A percentile compares a stretch with the other conserved stretches of the same genome.
Conservation (phyloP, 2,329 filamentous ascomycete genomes). For the Aspergillus chevalieri region DNA sequence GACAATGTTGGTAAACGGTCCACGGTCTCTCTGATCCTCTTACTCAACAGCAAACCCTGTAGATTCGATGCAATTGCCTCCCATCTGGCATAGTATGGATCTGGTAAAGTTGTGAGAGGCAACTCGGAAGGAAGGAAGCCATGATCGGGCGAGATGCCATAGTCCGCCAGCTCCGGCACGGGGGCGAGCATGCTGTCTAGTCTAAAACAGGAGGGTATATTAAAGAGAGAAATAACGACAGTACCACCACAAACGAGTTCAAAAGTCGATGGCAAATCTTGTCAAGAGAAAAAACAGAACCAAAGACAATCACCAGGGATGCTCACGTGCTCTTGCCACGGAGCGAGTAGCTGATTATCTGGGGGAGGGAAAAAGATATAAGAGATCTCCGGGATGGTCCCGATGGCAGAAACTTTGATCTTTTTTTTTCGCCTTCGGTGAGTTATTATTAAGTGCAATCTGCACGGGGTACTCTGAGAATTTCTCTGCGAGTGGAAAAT, state of each 20-base stretch:
- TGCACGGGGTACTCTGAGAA: too few relatives aligned
- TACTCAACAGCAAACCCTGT: slow-evolving; percentile 78
- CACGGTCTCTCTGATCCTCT: slow-evolving; percentile 71
- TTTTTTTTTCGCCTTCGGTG: too few relatives aligned
- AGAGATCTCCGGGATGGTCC: too few relatives aligned
- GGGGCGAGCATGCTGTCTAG: slow-evolving; percentile 38
- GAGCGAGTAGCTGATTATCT: neutral
- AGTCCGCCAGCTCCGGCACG: slow-evolving; percentile 58
- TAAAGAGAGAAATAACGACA: neutral
- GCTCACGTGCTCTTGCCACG: neutral
- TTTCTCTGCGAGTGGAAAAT: too few relatives aligned
- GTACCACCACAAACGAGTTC: neutral
- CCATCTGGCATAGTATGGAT: slow-evolving; percentile 93
- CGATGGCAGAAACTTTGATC: too few relatives aligned
- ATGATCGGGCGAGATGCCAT: slow-evolving; percentile 59
- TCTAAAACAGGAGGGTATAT: neutral
- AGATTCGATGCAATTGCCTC: slow-evolving; percentile 80
- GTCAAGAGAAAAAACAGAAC: too few relatives aligned
- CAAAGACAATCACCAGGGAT: too few relatives aligned
- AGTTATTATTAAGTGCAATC: too few relatives aligned
- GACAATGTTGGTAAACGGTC: slow-evolving; percentile 77
- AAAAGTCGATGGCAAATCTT: too few relatives aligned
- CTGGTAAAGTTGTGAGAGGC: slow-evolving; percentile 72
- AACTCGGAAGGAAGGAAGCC: slow-evolving; percentile 82
- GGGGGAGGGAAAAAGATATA: too few relatives aligned